Conservation (phyloP, 768 basidiomycete species). For the Hypsizygus marmoreus region DNA sequence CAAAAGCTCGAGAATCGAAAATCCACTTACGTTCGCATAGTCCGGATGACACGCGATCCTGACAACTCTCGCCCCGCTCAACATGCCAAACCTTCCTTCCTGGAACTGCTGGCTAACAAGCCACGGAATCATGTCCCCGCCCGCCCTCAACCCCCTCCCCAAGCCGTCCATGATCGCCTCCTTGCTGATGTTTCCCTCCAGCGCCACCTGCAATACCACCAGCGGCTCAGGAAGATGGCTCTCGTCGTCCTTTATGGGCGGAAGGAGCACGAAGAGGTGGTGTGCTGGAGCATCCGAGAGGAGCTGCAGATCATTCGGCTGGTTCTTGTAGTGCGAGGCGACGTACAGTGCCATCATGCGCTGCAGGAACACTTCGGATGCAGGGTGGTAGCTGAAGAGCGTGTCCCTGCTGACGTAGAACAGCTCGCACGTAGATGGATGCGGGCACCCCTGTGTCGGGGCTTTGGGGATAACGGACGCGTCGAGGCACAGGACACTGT, state of each 20-base stretch:
- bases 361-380: conserved; percentile 96
- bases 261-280: conserved; percentile 92
- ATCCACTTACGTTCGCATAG: conserved; percentile 80
- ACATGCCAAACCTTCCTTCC: conserved; percentile 88
- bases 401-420: conserved; percentile 97
- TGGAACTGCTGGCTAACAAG: conserved; percentile 93
- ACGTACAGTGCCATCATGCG: conserved; percentile 99
- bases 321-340: conserved; percentile 98
- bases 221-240: conserved; percentile 92
- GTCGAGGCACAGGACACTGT: conserved; percentile 86
- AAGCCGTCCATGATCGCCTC: conserved; percentile 85
- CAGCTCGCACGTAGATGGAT: conserved; percentile 91
- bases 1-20: background rate
- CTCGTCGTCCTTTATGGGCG: conserved; percentile 89
- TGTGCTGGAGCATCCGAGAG: conserved; percentile 97
- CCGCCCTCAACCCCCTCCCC: conserved; percentile 78
- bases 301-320: conserved; percentile 97
- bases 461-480: conserved; percentile 61
- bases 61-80: conserved; percentile 91
- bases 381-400: conserved; percentile 95
- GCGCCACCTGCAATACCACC: conserved; percentile 92
- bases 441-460: conserved; percentile 77
- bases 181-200: conserved; percentile 92
- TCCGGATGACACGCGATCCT: conserved; percentile 96
- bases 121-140: conserved; percentile 99